A percentile compares a stretch with the other conserved stretches of the same genome.
Evolutionary conservation across 768 basidiomycete genomes (phyloP).

Genomic region (Russula griseocarnosa): DNA sequence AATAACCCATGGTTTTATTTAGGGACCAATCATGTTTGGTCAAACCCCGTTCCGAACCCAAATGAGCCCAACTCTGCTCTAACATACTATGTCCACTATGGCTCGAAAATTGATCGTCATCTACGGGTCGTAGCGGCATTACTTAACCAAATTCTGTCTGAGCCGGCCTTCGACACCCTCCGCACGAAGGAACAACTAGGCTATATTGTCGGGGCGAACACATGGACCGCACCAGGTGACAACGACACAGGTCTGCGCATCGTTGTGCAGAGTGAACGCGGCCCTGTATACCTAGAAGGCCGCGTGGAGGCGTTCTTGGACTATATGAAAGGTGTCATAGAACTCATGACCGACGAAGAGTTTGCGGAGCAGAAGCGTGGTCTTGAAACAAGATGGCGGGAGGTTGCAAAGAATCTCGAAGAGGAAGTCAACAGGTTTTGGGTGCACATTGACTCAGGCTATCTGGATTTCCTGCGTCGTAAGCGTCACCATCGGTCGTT

Average conservation of each 20-base stretch:
- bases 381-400: slow-evolving; percentile 75
- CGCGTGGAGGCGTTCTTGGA: slow-evolving; percentile 87
- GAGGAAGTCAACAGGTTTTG: slow-evolving; percentile 76
- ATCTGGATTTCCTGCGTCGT: slow-evolving; percentile 85
- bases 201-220: slow-evolving; percentile 72
- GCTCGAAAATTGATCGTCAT: slow-evolving; percentile 57
- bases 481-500: slow-evolving; percentile 35
- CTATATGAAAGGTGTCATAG: slow-evolving; percentile 62
- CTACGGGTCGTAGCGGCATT: slow-evolving; percentile 66
- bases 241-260: slow-evolving; percentile 75
- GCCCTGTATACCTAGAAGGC: slow-evolving; percentile 73
- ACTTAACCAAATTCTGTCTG: slow-evolving; percentile 79
- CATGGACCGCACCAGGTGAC: slow-evolving; percentile 56
- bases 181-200: slow-evolving; percentile 95
- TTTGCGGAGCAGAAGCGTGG: slow-evolving; percentile 76
- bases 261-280: slow-evolving; percentile 83
- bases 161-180: slow-evolving; percentile 87
- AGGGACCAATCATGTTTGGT: slow-evolving; percentile 72
- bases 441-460: slow-evolving; percentile 68
- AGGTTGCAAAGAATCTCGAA: slow-evolving; percentile 81
- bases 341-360: slow-evolving; percentile 63
- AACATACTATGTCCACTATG: slow-evolving; percentile 81
- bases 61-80: slow-evolving; percentile 85
- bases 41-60: slow-evolving; percentile 66
- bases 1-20: slow-evolving; percentile 13